These are phyloP conservation scores for Alternaria hordeiaustralica DNA, from an alignment of 2,329 filamentous ascomycete species.

Conservation along the genomic window DNA sequence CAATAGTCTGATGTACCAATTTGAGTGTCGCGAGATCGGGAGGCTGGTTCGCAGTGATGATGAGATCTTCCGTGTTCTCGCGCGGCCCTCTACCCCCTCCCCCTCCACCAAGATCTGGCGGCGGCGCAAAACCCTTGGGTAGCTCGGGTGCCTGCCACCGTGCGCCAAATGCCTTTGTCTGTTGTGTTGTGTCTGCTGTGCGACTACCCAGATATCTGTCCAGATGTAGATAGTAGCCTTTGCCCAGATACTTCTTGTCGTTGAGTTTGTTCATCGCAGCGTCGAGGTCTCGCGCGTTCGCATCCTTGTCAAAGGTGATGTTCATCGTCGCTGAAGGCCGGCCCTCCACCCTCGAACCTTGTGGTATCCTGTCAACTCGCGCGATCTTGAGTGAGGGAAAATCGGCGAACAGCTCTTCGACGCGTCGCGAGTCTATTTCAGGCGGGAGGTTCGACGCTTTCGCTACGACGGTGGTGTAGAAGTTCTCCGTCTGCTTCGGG, in stretches of 20 bases:
- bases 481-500: constrained; percentile 29
- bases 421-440: constrained; percentile 26
- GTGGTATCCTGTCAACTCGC: constrained; percentile 37
- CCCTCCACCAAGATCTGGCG: constrained; percentile 35
- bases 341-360: constrained; percentile 23
- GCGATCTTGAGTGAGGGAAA: constrained; percentile 42
- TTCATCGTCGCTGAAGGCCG: constrained; percentile 40
- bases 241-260: constrained; percentile 44
- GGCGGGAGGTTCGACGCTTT: constrained; percentile 44
- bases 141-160: constrained; percentile 36
- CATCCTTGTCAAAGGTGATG: constrained; percentile 42
- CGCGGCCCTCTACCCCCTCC: constrained; percentile 20
- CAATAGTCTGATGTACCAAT: constrained; percentile 87
- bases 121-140: constrained; percentile 38
- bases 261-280: constrained; percentile 42
- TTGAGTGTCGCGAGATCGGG: constrained; percentile 78
- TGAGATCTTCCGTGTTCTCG: constrained; percentile 32
- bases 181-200: constrained; percentile 29
- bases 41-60: constrained; percentile 68
- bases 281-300: constrained; percentile 35
- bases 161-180: constrained; percentile 40
- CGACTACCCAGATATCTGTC: constrained; percentile 40
- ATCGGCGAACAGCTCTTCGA: constrained; percentile 40
- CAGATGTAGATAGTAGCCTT: constrained; percentile 43
- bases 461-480: constrained; percentile 39